Conservation (phyloP, 2,329 filamentous ascomycete genomes). For the Colletotrichum sp. region DNA sequence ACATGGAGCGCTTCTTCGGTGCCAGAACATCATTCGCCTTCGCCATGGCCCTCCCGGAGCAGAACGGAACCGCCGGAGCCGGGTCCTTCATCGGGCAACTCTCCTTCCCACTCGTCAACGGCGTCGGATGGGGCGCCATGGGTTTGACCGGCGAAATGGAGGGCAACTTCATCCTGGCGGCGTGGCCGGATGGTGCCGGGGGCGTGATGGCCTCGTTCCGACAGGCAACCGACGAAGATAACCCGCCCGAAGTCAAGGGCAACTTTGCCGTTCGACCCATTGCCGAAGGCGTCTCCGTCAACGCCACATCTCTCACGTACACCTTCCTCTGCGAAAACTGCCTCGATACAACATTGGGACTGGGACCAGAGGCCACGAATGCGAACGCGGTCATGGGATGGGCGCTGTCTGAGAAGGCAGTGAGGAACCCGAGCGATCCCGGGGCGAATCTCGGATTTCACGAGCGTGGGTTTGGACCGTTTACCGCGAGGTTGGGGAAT, state of each 20-base stretch:
- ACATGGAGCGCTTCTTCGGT: conserved; percentile 43
- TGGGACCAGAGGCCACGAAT: conserved; percentile 26
- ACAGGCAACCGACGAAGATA: conserved; percentile 45
- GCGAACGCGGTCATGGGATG: conserved; percentile 38
- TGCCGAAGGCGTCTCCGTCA: conserved; percentile 44
- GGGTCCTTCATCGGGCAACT: conserved; percentile 53
- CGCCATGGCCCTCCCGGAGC: conserved; percentile 44
- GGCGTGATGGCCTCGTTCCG: conserved; percentile 47
- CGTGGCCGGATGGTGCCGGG: conserved; percentile 44
- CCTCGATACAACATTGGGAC: conserved; percentile 31
- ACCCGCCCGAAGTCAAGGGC: conserved; percentile 46
- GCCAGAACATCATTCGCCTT: conserved; percentile 42
- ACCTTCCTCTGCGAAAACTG: conserved; percentile 50
- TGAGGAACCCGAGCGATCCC: conserved; percentile 25
- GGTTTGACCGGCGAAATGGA: conserved; percentile 50
- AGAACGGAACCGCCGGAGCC: conserved; percentile 10
- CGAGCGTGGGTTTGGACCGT: conserved; percentile 33
- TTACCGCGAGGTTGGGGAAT: conserved; percentile 33
- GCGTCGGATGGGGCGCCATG: conserved; percentile 50
- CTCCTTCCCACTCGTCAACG: conserved; percentile 41
- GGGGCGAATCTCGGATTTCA: conserved; percentile 33
- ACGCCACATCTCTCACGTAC: conserved; percentile 45
- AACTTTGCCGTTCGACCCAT: conserved; percentile 44
- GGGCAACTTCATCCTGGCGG: conserved; percentile 46
- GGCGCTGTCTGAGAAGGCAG: conserved; percentile 32